A percentile compares a stretch with the other conserved stretches of the same genome.
Conservation (phyloP, 2,329 filamentous ascomycete genomes). For the Cercospora janseana region DNA sequence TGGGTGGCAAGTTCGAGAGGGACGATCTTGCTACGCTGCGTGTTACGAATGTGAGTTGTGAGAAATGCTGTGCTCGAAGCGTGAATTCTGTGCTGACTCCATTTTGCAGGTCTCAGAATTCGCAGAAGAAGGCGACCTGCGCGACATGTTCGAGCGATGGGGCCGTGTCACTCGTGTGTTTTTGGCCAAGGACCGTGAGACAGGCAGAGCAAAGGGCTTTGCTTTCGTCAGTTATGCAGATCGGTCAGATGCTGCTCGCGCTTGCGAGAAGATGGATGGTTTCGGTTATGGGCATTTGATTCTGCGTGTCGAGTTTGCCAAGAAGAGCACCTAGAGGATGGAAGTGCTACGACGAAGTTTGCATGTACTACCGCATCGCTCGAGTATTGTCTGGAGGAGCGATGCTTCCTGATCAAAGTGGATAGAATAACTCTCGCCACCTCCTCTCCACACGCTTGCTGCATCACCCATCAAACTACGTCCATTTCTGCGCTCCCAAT, state of each 20-base stretch:
- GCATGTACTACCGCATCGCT: constrained; percentile 5
- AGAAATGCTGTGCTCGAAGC: background rate
- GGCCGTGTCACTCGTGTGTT: constrained; percentile 97
- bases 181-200: constrained; percentile 96
- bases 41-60: constrained; percentile 84
- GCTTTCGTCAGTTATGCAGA: constrained; percentile 98
- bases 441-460: too few relatives aligned
- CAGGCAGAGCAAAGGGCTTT: constrained; percentile 93
- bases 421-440: too few relatives aligned
- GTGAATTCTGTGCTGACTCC: constrained; percentile 32
- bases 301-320: constrained; percentile 82
- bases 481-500: too few relatives aligned
- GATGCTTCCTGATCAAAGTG: too few relatives aligned
- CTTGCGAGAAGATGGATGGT: constrained; percentile 97
- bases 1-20: constrained; percentile 91
- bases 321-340: constrained; percentile 48
- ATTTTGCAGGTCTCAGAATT: constrained; percentile 78
- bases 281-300: constrained; percentile 86
- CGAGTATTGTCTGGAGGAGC: constrained; percentile 1
- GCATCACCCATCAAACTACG: too few relatives aligned
- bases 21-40: constrained; percentile 94
- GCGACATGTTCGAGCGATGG: constrained; percentile 97
- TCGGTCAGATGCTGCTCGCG: constrained; percentile 81
- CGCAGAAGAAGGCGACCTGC: constrained; percentile 91
- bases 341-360: background rate